phyloP scores from a whole-genome alignment of 2,329 filamentous ascomycete species.

The Fusarium pseudonygamai region DNA sequence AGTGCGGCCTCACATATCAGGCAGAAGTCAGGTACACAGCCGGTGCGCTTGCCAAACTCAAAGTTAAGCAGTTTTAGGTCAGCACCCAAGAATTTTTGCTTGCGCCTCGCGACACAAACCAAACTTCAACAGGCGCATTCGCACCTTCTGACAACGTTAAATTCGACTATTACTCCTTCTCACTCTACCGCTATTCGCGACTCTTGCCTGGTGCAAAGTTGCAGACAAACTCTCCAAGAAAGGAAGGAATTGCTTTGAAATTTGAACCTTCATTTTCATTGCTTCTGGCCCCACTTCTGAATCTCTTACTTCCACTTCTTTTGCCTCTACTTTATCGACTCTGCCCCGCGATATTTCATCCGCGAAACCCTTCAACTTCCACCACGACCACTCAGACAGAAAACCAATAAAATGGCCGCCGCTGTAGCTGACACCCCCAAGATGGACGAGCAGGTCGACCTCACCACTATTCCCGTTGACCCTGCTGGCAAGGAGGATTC shows the following conservation, averaged over 20 bases:
- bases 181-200: slow-evolving; percentile 7
- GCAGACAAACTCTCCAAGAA: slow-evolving; percentile 20
- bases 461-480: slow-evolving; percentile 74
- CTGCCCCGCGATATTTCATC: slow-evolving; percentile 45
- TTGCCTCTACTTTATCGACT: slow-evolving; percentile 31
- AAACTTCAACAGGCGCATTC: slow-evolving; percentile 29
- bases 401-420: slow-evolving; percentile 49
- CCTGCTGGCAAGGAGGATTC: slow-evolving; percentile 67
- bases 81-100: slow-evolving; percentile 42
- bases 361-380: slow-evolving; percentile 20
- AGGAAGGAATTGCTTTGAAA: slow-evolving; percentile 44
- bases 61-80: slow-evolving; percentile 35
- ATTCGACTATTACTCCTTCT: slow-evolving; percentile 21
- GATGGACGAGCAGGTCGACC: slow-evolving; percentile 68
- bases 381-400: slow-evolving; percentile 20
- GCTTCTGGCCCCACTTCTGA: slow-evolving; percentile 28
- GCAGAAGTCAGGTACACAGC: not conserved
- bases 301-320: slow-evolving; percentile 35
- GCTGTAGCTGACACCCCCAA: slow-evolving; percentile 47
- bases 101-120: slow-evolving; percentile 35
- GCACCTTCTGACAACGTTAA: slow-evolving; percentile 33
- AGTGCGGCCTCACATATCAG: slow-evolving; percentile 1
- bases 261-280: slow-evolving; percentile 26
- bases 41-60: slow-evolving; percentile 9
- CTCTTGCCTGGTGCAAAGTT: slow-evolving; percentile 55